These are phyloP conservation scores for Favolaschia claudopus DNA, from an alignment of 768 basidiomycete species.

Conservation along the genomic window DNA sequence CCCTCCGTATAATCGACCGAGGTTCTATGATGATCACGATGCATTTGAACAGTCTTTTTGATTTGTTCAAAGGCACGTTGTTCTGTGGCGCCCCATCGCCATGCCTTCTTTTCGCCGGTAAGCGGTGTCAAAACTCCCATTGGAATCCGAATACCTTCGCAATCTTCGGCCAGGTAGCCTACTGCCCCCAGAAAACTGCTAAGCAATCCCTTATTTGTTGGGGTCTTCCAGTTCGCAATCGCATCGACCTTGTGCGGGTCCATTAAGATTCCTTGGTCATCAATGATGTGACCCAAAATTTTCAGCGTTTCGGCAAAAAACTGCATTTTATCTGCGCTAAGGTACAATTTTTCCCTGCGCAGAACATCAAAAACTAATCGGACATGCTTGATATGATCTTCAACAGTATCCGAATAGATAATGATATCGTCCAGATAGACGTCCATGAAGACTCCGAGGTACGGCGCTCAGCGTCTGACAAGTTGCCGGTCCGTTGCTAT, in stretches of 20 bases:
- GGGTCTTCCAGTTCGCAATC: conserved; percentile 36
- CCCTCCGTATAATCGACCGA: conserved; percentile 27
- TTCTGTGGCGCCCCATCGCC: conserved; percentile 32
- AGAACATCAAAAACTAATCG: conserved; percentile 35
- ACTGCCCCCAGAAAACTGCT: conserved; percentile 44
- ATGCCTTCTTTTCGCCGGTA: conserved; percentile 29
- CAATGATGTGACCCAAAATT: conserved; percentile 43
- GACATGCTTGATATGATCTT: conserved; percentile 43
- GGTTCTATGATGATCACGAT: conserved; percentile 26
- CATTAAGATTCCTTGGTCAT: conserved; percentile 43
- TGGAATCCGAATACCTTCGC: conserved; percentile 33
- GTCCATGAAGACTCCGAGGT: conserved; percentile 48
- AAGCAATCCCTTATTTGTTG: conserved; percentile 36
- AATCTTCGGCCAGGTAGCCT: conserved; percentile 40
- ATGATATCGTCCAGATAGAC: conserved; percentile 52
- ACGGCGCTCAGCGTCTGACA: conserved; percentile 46
- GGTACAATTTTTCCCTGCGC: conserved; percentile 35
- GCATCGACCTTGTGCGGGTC: conserved; percentile 49
- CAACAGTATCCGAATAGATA: conserved; percentile 45
- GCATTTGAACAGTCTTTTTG: conserved; percentile 31
- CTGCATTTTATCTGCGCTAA: conserved; percentile 36
- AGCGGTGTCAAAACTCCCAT: conserved; percentile 35
- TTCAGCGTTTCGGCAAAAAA: conserved; percentile 34
- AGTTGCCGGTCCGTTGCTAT: conserved; percentile 46
- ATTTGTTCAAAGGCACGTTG: conserved; percentile 45